Base-by-base conservation (phyloP, 257 asterid species). In the Scutellaria galericulata region DNA sequence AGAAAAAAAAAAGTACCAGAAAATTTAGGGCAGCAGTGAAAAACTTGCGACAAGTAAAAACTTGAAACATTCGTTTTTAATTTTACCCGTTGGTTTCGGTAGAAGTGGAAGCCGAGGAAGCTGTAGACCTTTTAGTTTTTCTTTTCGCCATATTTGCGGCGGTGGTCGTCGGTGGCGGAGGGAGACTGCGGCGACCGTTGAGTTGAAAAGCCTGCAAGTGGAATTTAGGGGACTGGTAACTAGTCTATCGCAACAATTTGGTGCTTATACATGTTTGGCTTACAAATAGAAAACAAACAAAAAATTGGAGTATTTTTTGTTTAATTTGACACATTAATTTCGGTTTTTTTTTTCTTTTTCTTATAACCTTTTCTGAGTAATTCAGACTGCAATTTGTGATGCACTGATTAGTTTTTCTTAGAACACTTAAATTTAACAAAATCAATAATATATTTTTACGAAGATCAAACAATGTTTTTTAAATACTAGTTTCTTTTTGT, bases 121-220 rank as follows among this genome's bases (percentile, higher is more conserved):
- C 67, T 64, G 58, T 37, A 31, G 75, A 75, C 75, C 65, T 62
- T 9, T 37, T 72, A 10, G 48, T 53, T 37, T 42, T 80, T 64
- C 48, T 68, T 76, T 46, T 82, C 68, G 81, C 84, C 89, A 82
- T 85, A 47, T 52, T n/a, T 24, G 66, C 63, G 71, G 44, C 77
- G 77, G 56, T 64, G 75, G 63, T 60, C 31, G 53, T 20, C 62
- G 75, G 77, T 48, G 79, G 73, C 74, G 63, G 64, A 39, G 68
- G 59, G 45, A 18, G 37, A 31, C 37, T 1, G 37, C 37, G 41
- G 40, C 48, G 68, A 56, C 55, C 66, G 62, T 55, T 60, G 42
- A 67, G 70, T 20, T 55, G 44, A 68, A 40, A 48, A 1, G 37
- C 42, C 61, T 18, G 35, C 61, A 10, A 46, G 10, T 20, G 52